phyloP scores from a whole-genome alignment of 108 stramenopile species.

The Pelagomonas calceolata region DNA sequence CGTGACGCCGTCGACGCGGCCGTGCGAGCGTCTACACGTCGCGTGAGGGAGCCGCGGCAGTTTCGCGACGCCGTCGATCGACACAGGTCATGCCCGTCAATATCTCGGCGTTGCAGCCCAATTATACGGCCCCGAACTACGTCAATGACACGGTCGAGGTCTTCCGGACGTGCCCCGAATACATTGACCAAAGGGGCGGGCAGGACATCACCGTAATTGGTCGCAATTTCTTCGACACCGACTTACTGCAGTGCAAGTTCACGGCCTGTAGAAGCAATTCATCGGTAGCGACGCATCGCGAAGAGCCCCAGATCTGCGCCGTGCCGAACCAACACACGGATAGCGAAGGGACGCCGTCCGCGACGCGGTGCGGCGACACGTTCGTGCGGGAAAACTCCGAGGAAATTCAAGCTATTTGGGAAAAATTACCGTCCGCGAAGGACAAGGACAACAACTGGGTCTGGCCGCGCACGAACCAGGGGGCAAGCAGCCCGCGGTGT shows the following conservation, averaged over 20 bases:
- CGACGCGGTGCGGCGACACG: too few species aligned
- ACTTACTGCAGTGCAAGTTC: constrained; percentile 45
- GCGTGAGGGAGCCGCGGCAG: too few species aligned
- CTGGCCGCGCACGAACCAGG: too few species aligned
- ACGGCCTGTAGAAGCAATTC: constrained; percentile 16
- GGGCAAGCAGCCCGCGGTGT: too few species aligned
- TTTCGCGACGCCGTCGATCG: too few species aligned
- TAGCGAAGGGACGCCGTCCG: too few species aligned
- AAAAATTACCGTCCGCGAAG: too few species aligned
- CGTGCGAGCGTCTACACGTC: too few species aligned
- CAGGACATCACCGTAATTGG: constrained; percentile 47
- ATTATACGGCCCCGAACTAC: constrained; percentile 35
- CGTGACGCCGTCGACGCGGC: too few species aligned
- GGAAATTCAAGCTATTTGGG: too few species aligned
- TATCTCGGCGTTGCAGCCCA: constrained; percentile 10
- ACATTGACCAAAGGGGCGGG: constrained; percentile 22
- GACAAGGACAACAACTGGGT: too few species aligned
- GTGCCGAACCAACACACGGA: neutral
- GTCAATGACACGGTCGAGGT: constrained; percentile 63
- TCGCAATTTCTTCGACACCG: constrained; percentile 53
- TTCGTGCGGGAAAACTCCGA: too few species aligned
- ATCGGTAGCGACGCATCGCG: constrained; percentile 1
- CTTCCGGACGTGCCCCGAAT: constrained; percentile 53
- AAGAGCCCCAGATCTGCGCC: constrained; percentile 15
- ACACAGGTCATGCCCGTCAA: constrained; percentile 55